These are phyloP conservation scores for Lachancea lanzarotensis DNA, from an alignment of 805 yeast species.

Conservation along the genomic window DNA sequence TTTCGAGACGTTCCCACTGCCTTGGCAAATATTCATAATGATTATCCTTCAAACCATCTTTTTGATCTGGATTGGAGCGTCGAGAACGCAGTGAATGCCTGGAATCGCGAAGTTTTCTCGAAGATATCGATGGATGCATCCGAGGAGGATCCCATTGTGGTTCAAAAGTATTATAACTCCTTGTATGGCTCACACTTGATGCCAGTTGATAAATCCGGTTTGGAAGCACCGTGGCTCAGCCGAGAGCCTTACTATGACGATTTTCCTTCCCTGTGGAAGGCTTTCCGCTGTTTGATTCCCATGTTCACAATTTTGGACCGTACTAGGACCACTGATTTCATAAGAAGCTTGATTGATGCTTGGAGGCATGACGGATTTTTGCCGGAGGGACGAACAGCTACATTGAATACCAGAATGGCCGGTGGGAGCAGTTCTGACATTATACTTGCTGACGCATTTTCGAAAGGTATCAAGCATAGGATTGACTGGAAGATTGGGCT, in stretches of 20 bases:
- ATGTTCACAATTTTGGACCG: conserved; percentile 29
- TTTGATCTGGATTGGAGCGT: conserved; percentile 9
- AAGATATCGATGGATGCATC: conserved; percentile 20
- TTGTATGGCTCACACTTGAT: conserved; percentile 31
- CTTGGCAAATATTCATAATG: conserved; percentile 9
- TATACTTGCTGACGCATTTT: conserved; percentile 34
- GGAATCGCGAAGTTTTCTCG: conserved; percentile 24
- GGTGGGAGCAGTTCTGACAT: conserved; percentile 37
- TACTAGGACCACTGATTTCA: conserved; percentile 26
- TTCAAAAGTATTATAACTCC: conserved; percentile 20
- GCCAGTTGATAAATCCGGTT: conserved; percentile 31
- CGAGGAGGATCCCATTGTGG: conserved; percentile 12
- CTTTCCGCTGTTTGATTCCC: conserved; percentile 34
- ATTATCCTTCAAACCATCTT: not conserved
- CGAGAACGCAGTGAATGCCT: conserved; percentile 1
- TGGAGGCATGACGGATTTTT: conserved; percentile 33
- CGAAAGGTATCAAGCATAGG: conserved; percentile 22
- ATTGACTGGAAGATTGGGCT: conserved; percentile 32
- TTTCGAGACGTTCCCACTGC: conserved; percentile 15
- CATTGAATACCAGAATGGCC: conserved; percentile 35
- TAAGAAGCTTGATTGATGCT: conserved; percentile 27
- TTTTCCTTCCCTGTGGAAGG: conserved; percentile 37
- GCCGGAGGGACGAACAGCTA: conserved; percentile 35
- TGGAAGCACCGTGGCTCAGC: conserved; percentile 8
- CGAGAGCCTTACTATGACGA: conserved; percentile 33